phyloP scores from a whole-genome alignment of 192 early-diverging fungal genomes.

The Kickxella alabastrina region DNA sequence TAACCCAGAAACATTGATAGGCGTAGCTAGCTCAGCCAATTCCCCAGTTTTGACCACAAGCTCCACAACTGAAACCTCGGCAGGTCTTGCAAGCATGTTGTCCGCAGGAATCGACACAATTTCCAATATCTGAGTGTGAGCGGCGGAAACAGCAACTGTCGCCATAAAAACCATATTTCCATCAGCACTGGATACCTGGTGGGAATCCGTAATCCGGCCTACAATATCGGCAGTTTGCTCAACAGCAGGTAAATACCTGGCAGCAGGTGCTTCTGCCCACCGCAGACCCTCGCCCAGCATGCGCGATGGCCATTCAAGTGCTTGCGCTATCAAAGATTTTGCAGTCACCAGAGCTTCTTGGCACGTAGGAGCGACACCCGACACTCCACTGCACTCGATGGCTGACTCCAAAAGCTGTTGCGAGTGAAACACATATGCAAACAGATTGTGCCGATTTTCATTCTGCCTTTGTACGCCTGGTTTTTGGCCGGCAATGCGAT shows the following conservation, averaged over 20 bases:
- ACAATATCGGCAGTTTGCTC: background rate
- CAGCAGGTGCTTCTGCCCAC: slow-evolving; percentile 9
- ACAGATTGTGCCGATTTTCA: background rate
- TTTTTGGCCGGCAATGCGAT: background rate
- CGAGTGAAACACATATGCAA: slow-evolving; percentile 24
- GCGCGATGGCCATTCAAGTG: slow-evolving; percentile 34
- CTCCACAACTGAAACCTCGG: too few relatives aligned
- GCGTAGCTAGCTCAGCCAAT: background rate
- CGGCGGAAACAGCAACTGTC: background rate
- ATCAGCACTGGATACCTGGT: background rate
- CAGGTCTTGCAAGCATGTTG: too few relatives aligned
- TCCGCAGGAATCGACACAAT: slow-evolving; percentile 1
- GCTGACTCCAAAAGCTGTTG: slow-evolving; percentile 2
- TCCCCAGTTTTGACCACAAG: background rate
- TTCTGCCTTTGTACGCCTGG: background rate
- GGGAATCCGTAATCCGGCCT: background rate
- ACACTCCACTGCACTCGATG: background rate
- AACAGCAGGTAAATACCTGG: background rate
- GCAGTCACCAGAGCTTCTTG: slow-evolving; percentile 12
- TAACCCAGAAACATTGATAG: slow-evolving; percentile 12
- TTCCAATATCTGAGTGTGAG: background rate
- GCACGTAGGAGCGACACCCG: slow-evolving; percentile 9
- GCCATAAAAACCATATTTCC: background rate
- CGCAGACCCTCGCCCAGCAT: slow-evolving; percentile 19
- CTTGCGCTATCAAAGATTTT: slow-evolving; percentile 6